Percentiles rank a stretch among this genome's conserved stretches.
phyloP scores from a whole-genome alignment of 768 basidiomycete genomes.

The Panaeolus papilionaceus region DNA sequence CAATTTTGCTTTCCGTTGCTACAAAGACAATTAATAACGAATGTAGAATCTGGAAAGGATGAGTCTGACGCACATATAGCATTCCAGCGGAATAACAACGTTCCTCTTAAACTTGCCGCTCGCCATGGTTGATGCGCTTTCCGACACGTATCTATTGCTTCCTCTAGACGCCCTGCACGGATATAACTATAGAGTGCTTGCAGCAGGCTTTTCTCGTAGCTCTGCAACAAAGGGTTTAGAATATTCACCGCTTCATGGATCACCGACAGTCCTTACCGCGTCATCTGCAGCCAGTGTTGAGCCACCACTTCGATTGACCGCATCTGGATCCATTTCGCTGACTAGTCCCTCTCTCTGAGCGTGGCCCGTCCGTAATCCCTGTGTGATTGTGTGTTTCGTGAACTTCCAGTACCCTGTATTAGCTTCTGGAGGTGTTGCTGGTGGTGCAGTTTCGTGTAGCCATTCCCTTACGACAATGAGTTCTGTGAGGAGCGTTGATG shows the following conservation, averaged over 20 bases:
- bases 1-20: constrained; percentile 49
- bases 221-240: constrained; percentile 45
- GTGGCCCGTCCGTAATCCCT: constrained; percentile 59
- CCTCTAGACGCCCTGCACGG: constrained; percentile 83
- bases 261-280: constrained; percentile 55
- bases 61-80: constrained; percentile 59
- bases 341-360: constrained; percentile 57
- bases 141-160: constrained; percentile 83
- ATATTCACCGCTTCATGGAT: neutral
- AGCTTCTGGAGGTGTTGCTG: constrained; percentile 68
- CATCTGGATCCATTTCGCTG: constrained; percentile 83
- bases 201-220: constrained; percentile 78
- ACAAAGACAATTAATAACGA: constrained; percentile 15
- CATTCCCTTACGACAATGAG: constrained; percentile 88
- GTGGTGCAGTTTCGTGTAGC: constrained; percentile 78
- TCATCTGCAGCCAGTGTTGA: constrained; percentile 76
- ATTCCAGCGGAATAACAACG: constrained; percentile 77
- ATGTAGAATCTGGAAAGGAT: neutral
- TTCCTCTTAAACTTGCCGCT: constrained; percentile 88
- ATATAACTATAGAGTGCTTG: constrained; percentile 84
- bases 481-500: constrained; percentile 72
- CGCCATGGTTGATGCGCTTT: constrained; percentile 92
- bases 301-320: constrained; percentile 63
- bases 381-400: constrained; percentile 77
- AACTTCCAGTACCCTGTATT: constrained; percentile 87